Conservation (phyloP, 2,329 filamentous ascomycete genomes). For the Elsinoe perseae region DNA sequence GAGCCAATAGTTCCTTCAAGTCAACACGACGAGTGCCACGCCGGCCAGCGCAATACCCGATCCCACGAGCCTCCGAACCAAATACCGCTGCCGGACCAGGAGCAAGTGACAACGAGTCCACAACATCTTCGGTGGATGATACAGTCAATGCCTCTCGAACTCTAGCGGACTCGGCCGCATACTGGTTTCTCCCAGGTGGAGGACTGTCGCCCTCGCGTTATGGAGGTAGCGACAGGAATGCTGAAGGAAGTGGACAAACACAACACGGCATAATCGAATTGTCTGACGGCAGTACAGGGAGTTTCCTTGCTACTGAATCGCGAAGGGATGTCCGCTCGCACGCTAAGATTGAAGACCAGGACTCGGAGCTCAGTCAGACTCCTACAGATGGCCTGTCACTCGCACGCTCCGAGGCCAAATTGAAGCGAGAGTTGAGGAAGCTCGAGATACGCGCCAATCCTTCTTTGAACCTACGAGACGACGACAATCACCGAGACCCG, state of each 20-base stretch:
- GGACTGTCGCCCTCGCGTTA: neutral
- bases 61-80: neutral
- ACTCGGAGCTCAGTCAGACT: too few relatives aligned
- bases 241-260: neutral
- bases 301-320: neutral
- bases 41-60: neutral
- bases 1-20: neutral
- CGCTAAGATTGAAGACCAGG: too few relatives aligned
- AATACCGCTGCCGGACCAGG: neutral
- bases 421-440: constrained; percentile 6
- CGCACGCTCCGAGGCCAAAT: neutral
- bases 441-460: constrained; percentile 13
- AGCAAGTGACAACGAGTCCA: neutral
- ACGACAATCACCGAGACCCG: neutral
- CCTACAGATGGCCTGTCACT: too few relatives aligned
- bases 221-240: neutral
- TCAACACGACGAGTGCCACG: neutral
- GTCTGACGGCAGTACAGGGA: neutral
- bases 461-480: neutral
- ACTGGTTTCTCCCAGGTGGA: constrained; percentile 7
- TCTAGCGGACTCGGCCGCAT: neutral
- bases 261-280: neutral
- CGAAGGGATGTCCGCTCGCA: neutral
- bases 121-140: neutral
- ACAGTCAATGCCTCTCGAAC: neutral